Conservation (phyloP, 805 yeast genomes). For the Hanseniaspora taiwanica region DNA sequence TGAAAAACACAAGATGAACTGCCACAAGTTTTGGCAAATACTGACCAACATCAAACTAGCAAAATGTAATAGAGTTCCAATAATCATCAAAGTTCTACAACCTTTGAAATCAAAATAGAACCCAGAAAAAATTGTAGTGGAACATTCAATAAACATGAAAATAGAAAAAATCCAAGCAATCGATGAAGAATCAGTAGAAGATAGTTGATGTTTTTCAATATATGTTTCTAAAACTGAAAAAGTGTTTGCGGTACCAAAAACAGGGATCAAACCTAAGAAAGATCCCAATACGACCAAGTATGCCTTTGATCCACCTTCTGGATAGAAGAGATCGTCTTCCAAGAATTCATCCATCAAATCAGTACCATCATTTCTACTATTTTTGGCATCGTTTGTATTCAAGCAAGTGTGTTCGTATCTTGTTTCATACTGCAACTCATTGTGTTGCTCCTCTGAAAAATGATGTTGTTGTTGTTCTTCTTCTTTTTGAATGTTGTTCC, state of each 20-base stretch:
- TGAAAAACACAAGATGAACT: slow-evolving; percentile 46
- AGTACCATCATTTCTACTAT: too few relatives aligned
- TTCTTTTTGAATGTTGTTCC: too few relatives aligned
- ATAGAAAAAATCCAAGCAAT: slow-evolving; percentile 57
- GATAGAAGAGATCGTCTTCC: slow-evolving; percentile 30
- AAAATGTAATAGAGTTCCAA: slow-evolving; percentile 30
- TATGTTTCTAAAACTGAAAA: slow-evolving; percentile 53
- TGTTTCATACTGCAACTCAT: too few relatives aligned
- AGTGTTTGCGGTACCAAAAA: slow-evolving; percentile 44
- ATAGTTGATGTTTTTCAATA: slow-evolving; percentile 41
- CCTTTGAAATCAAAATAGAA: slow-evolving; percentile 46
- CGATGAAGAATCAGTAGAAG: slow-evolving; percentile 30
- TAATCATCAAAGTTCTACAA: slow-evolving; percentile 27
- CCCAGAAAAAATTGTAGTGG: slow-evolving; percentile 39
- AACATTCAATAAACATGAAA: slow-evolving; percentile 34
- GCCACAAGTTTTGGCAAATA: slow-evolving; percentile 37
- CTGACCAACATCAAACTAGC: slow-evolving; percentile 40
- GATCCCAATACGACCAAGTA: slow-evolving; percentile 45
- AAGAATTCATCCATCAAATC: slow-evolving; percentile 22
- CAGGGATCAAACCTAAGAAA: slow-evolving; percentile 40
- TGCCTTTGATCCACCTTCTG: slow-evolving; percentile 50
- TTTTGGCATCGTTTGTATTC: too few relatives aligned
- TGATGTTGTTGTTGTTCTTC: too few relatives aligned
- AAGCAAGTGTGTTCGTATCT: too few relatives aligned
- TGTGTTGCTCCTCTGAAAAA: too few relatives aligned